A percentile compares a stretch with the other conserved stretches of the same genome.
These are phyloP conservation scores for Rhypophila decipiens DNA, from an alignment of 495 filamentous ascomycete species.

Conservation along the genomic window DNA sequence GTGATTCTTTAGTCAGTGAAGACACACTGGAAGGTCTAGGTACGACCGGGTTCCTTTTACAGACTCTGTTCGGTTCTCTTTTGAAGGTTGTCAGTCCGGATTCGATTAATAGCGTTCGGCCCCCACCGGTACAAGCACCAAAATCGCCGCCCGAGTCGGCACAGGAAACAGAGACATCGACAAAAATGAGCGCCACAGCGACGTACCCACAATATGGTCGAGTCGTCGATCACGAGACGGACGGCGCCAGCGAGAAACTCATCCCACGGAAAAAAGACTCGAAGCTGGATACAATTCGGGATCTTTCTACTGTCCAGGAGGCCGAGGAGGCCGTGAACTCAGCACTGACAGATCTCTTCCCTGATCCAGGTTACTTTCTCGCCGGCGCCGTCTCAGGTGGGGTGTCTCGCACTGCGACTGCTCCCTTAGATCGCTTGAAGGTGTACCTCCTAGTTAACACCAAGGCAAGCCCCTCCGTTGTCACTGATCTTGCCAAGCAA, in stretches of 20 bases:
- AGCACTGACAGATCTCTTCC: slow-evolving; percentile 48
- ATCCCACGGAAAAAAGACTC: slow-evolving; percentile 10
- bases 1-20: slow-evolving; percentile 87
- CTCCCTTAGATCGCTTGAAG: slow-evolving; percentile 92
- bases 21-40: slow-evolving; percentile 87
- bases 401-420: slow-evolving; percentile 87
- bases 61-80: slow-evolving; percentile 60
- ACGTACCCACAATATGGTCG: no score
- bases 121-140: slow-evolving; percentile 1
- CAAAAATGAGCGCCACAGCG: no score
- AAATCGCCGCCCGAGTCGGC: slow-evolving; percentile 6
- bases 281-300: slow-evolving; percentile 17
- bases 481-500: slow-evolving; percentile 60
- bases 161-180: slow-evolving; percentile 2
- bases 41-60: slow-evolving; percentile 75
- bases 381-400: slow-evolving; percentile 90
- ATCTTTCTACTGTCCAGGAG: slow-evolving; percentile 19
- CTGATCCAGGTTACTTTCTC: slow-evolving; percentile 88
- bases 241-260: slow-evolving; percentile 9
- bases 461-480: slow-evolving; percentile 47
- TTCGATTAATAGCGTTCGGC: slow-evolving; percentile 3
- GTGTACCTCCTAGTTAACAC: slow-evolving; percentile 96
- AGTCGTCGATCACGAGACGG: background rate
- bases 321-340: slow-evolving; percentile 31
- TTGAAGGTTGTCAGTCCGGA: slow-evolving; percentile 46